These are phyloP conservation scores for Boeremia exigua DNA, from an alignment of 2,329 filamentous ascomycete species.

Conservation along the genomic window DNA sequence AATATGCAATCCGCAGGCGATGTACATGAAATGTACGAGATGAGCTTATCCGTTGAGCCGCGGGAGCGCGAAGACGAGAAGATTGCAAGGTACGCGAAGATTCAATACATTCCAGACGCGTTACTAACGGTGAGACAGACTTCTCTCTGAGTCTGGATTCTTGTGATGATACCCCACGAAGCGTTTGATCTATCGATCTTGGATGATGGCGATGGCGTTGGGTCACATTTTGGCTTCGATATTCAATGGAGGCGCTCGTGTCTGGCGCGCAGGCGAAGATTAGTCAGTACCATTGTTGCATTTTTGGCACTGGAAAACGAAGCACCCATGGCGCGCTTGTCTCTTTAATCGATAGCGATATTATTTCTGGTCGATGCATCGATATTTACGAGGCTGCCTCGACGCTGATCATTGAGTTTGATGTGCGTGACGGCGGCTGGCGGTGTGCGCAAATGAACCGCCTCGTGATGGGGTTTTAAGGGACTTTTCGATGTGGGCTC, in stretches of 20 bases:
- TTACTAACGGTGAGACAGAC: constrained; percentile 42
- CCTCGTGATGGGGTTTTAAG: background rate
- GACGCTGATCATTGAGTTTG: background rate
- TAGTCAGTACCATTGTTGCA: constrained; percentile 6
- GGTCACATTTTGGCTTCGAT: constrained; percentile 14
- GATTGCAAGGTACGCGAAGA: constrained; percentile 81
- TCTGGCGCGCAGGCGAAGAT: constrained; percentile 8
- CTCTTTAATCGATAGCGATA: background rate
- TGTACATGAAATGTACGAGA: constrained; percentile 99
- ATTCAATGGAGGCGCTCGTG: constrained; percentile 8
- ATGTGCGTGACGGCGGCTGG: background rate
- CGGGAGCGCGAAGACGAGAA: constrained; percentile 98
- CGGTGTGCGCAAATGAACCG: background rate
- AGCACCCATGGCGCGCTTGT: background rate
- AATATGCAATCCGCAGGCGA: constrained; percentile 96
- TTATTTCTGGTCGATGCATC: background rate
- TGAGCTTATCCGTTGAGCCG: constrained; percentile 90
- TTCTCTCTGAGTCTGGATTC: constrained; percentile 63
- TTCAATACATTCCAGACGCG: constrained; percentile 11
- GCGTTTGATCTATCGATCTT: constrained; percentile 30
- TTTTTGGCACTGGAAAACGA: constrained; percentile 15
- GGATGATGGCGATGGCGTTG: constrained; percentile 19
- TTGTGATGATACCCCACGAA: constrained; percentile 54
- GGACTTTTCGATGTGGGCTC: background rate
- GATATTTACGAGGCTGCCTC: background rate